Conservation (phyloP, 208 protist species). For the Trypanosoma grayi region DNA sequence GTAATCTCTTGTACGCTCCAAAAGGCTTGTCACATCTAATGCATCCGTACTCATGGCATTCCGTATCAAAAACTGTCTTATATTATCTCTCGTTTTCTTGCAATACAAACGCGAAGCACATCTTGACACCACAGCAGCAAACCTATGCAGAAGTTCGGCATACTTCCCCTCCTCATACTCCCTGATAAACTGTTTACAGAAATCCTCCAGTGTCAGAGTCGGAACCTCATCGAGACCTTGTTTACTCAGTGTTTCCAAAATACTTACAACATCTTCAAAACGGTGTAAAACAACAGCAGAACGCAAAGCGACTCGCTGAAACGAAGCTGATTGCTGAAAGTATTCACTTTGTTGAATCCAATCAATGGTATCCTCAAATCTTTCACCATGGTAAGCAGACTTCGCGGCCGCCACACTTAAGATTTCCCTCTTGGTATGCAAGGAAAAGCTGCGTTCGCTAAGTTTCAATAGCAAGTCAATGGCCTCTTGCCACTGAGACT, state of each 20-base stretch:
- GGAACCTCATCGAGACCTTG: conserved; percentile 11
- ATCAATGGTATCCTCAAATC: conserved; percentile 16
- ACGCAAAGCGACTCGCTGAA: conserved; percentile 31
- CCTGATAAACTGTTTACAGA: conserved; percentile 25
- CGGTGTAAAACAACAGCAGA: conserved; percentile 17
- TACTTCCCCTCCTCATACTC: conserved; percentile 14
- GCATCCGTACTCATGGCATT: conserved; percentile 16
- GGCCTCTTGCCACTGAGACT: conserved; percentile 36
- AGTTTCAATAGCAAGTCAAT: conserved; percentile 19
- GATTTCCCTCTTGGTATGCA: conserved; percentile 21
- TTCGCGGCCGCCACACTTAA: conserved; percentile 24
- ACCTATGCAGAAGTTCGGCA: conserved; percentile 20
- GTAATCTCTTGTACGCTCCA: conserved; percentile 4
- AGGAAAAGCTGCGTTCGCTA: conserved; percentile 7
- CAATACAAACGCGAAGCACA: conserved; percentile 14
- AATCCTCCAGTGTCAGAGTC: conserved; percentile 2
- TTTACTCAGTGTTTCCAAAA: conserved; percentile 13
- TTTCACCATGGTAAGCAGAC: conserved; percentile 25
- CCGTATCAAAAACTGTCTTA: conserved; percentile 14
- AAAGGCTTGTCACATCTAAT: conserved; percentile 10
- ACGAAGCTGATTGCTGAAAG: conserved; percentile 10
- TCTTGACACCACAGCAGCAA: conserved; percentile 18
- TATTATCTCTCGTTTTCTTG: conserved; percentile 11
- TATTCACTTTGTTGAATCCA: conserved; percentile 18
- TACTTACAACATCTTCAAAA: conserved; percentile 19